Conservation (phyloP, 495 filamentous ascomycete genomes). For the Parmelia sp. region DNA sequence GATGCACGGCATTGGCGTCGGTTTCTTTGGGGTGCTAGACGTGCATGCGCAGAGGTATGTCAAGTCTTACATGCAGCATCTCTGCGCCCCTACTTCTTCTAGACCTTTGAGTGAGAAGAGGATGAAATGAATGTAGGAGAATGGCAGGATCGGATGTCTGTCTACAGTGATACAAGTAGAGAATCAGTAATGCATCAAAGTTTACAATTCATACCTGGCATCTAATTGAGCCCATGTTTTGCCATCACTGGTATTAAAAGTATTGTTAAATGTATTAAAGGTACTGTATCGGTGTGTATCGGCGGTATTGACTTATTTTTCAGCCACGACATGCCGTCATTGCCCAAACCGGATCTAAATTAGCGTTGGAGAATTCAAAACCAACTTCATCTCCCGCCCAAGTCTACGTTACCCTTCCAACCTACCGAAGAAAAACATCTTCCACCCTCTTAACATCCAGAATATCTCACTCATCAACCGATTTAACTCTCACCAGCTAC, state of each 20-base stretch:
- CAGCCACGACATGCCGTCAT: conserved; percentile 12
- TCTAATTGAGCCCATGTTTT: too few relatives aligned
- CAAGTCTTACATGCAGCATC: not conserved
- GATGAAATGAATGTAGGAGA: not conserved
- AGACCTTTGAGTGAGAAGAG: not conserved
- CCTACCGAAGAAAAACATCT: conserved; percentile 1
- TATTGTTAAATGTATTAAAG: not conserved
- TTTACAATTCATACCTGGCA: too few relatives aligned
- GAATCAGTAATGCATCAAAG: too few relatives aligned
- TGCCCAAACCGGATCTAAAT: conserved; percentile 12
- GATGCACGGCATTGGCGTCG: conserved; percentile 5
- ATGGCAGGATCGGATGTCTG: not conserved
- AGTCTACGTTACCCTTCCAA: not conserved
- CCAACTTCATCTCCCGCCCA: conserved; percentile 21
- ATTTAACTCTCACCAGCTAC: not conserved
- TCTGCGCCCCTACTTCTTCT: not conserved
- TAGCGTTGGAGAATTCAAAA: conserved; percentile 18
- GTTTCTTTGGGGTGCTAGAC: not conserved
- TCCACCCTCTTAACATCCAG: not conserved
- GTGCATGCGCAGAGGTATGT: not conserved
- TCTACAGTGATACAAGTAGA: not conserved
- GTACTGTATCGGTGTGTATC: too few relatives aligned
- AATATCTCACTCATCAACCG: not conserved
- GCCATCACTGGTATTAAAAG: too few relatives aligned
- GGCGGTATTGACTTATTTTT: too few relatives aligned